Evolutionary conservation across 2,329 filamentous ascomycete species (phyloP), one percentile per base, ranked within the genome.

Genomic region (Fusarium humuli): DNA sequence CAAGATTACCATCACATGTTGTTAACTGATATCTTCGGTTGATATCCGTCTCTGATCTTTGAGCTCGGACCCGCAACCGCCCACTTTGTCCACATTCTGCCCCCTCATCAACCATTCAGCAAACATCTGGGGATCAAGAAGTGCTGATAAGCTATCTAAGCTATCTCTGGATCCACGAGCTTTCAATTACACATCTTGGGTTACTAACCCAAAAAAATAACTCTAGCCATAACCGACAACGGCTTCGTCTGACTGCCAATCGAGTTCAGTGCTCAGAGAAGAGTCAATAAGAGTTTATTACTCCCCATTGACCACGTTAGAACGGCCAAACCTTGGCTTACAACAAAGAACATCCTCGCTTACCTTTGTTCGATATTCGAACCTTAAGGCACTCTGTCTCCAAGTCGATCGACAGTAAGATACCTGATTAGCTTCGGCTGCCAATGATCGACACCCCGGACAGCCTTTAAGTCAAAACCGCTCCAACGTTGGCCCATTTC

Each of bases 131-230:
- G 32, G 57, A 60, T 72, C 40, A 57, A 54, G 37, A 57, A 57
- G 45, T 49, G 40, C 70, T 74, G 73, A 75, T 75, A 75, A 75
- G 73, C 72, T 74, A 74, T 74, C 73, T 75, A 75, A 75, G 73
- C 73, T 74, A 74, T 74, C 73, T 75, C 44, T 57, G 30, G 59
- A 60, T 66, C 61, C 65, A 73, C 29, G 53, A 66, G 50, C 59
- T 72, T 67, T 72, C 70, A 69, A 50, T 57, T 48, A 55, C 54
- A 48, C 68, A 59, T 53, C 41, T 58, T 72, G 61, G 47, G 59
- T 65, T 57, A 62, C 58, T 72, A 70, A 60, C 70, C 57, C 56
- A 52, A 60, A 67, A 63, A 66, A 65, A 65, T 8, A 61, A 57
- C 52, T 67, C 53, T 49, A 65, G 53, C 34, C 61, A 48, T 54